These are phyloP conservation scores for Ganoderma meredithae DNA, from an alignment of 1,284 basidiomycete species.

Conservation along the genomic window DNA sequence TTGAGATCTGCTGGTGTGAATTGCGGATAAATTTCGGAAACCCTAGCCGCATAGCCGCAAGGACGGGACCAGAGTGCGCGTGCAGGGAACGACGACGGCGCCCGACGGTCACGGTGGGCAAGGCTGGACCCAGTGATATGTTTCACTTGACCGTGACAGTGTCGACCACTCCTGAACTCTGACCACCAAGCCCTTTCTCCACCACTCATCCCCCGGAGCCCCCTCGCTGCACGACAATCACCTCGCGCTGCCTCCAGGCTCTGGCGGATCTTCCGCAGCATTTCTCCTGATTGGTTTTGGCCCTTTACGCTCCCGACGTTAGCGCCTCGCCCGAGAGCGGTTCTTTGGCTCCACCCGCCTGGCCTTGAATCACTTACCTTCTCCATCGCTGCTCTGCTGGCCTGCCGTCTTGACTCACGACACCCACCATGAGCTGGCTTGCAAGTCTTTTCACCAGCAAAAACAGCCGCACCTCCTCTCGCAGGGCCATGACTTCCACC, in stretches of 20 bases:
- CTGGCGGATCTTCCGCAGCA: slow-evolving; percentile 10
- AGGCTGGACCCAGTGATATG: slow-evolving; percentile 12
- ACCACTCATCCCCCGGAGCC: slow-evolving; percentile 11
- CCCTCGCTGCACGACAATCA: slow-evolving; percentile 10
- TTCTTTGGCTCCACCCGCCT: slow-evolving; percentile 30
- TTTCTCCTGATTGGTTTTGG: slow-evolving; percentile 17
- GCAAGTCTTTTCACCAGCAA: slow-evolving; percentile 64
- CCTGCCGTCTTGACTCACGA: slow-evolving; percentile 20
- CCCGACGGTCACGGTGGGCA: background rate
- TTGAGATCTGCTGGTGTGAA: background rate
- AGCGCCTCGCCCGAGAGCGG: slow-evolving; percentile 28
- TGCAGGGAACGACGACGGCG: background rate
- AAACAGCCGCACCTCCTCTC: slow-evolving; percentile 53
- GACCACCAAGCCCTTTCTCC: slow-evolving; percentile 17
- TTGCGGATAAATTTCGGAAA: background rate
- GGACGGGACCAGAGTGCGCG: background rate
- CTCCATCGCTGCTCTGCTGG: slow-evolving; percentile 14
- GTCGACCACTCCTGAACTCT: background rate
- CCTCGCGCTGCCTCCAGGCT: slow-evolving; percentile 9
- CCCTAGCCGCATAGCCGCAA: background rate
- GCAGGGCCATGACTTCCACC: slow-evolving; percentile 72
- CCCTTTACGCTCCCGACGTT: slow-evolving; percentile 18
- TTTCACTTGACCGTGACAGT: slow-evolving; percentile 22
- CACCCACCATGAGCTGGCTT: slow-evolving; percentile 71
- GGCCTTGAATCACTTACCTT: slow-evolving; percentile 19